Base-by-base conservation (phyloP, 352 stramenopile species). In the Pythium apleroticum region DNA sequence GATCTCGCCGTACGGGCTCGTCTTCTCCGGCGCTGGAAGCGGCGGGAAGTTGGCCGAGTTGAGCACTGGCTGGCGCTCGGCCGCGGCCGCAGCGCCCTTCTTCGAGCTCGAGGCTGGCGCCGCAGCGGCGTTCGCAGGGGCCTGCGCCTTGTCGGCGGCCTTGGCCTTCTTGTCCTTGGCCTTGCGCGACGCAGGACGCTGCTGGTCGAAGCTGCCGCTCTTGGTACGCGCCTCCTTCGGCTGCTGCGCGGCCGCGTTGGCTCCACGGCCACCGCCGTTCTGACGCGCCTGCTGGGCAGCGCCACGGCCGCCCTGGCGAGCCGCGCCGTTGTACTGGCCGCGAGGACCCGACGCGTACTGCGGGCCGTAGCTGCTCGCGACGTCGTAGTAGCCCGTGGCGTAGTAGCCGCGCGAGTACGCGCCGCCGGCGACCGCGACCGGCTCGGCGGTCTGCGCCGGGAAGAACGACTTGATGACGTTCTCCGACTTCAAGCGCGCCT, bases 381-480 rank as follows among this genome's bases (percentile, higher is more conserved):
- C 74, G 63, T 92, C 83, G 71, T 92, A 92, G 70, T 89, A 90
- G 63, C 76, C 76, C 14, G 71, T 73, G 49, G 76, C 81, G 63
- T 91, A 91, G 77, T 92, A 92, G 48, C 57, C 64, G 30, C 64
- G 64, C 37, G 57, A 52, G 52, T 82, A 62, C 14, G 67, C 79
- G 57, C 80, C 78, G 30, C 77, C 77, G 49, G 49, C 72, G 56
- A 65, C 46, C 27, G 81, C 76, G 22, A 74, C 74, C 33, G 77
- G 83, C 60, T 89, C 60, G 1, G 48, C 79, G 1, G 69, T 60
- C 69, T 94, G 84, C 25, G 86, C 81, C 48, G 91, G 90, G 74
- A 87, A 97, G 68, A 97, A 97, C 19, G 91, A 95, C 68, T 94
- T 89, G 62, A 98, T 82, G 66, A 97, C 65, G 72, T 96, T 97